Conservation (phyloP, 2,329 filamentous ascomycete genomes). For the Colletotrichum sp. region DNA sequence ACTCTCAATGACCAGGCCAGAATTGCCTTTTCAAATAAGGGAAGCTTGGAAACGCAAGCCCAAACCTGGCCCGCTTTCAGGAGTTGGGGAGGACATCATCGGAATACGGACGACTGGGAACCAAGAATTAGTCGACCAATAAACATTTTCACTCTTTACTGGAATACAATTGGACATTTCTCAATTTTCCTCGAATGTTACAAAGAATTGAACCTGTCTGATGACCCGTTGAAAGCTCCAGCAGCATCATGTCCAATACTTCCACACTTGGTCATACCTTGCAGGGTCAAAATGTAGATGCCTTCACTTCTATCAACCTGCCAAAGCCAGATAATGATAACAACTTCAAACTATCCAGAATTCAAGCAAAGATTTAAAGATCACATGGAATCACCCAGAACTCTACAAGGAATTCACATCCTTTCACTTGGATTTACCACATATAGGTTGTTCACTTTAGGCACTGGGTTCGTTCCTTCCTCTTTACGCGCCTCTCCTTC, state of each 20-base stretch:
- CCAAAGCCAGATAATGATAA: background rate
- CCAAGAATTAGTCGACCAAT: background rate
- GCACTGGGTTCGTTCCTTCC: background rate
- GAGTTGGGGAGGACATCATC: background rate
- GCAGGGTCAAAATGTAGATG: background rate
- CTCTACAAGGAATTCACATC: fast-evolving
- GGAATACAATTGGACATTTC: fast-evolving
- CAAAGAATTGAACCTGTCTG: fast-evolving
- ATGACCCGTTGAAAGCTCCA: background rate
- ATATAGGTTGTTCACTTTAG: background rate
- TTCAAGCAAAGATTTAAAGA: background rate
- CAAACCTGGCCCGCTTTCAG: fast-evolving
- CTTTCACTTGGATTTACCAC: background rate
- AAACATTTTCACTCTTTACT: background rate
- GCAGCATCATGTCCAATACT: background rate
- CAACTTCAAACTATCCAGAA: background rate
- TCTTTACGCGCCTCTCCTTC: background rate
- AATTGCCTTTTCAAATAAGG: fast-evolving
- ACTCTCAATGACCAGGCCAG: fast-evolving
- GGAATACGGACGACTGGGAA: background rate
- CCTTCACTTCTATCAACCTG: background rate
- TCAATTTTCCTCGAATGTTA: fast-evolving
- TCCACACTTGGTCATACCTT: background rate
- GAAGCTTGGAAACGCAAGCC: fast-evolving
- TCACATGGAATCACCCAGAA: background rate